Conservation (phyloP, 192 early-diverging fungal genomes). For the Rhizoclosmatium globosum region DNA sequence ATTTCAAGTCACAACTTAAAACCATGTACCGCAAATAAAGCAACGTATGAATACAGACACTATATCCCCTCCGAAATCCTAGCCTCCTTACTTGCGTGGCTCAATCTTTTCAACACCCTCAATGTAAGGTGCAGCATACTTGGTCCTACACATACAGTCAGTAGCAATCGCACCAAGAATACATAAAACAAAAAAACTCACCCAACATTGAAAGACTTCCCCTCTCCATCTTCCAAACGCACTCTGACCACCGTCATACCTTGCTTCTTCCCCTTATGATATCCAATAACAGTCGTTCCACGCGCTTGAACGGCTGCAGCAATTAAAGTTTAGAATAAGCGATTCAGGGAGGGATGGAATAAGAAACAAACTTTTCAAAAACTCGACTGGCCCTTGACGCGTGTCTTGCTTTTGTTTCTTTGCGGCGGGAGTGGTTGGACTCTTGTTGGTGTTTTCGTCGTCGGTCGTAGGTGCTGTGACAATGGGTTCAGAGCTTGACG, state of each 20-base stretch:
- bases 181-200: not conserved
- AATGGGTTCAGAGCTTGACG: too few relatives aligned
- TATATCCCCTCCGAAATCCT: too few relatives aligned
- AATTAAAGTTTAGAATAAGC: not conserved
- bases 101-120: too few relatives aligned
- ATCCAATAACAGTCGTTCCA: not conserved
- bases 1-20: not conserved
- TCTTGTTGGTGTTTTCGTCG: too few relatives aligned
- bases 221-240: not conserved
- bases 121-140: not conserved
- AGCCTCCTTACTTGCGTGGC: too few relatives aligned
- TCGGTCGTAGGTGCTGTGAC: too few relatives aligned
- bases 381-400: not conserved
- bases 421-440: too few relatives aligned
- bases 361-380: not conserved
- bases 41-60: too few relatives aligned
- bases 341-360: not conserved
- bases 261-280: constrained; percentile 11
- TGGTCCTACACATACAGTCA: too few relatives aligned
- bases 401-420: too few relatives aligned
- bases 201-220: constrained; percentile 3
- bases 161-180: not conserved
- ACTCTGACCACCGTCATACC: not conserved
- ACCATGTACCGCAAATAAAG: too few relatives aligned
- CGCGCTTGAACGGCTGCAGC: not conserved